A percentile compares a stretch with the other conserved stretches of the same genome.
Conservation (phyloP, 495 filamentous ascomycete genomes). For the Amorphotheca resinae region DNA sequence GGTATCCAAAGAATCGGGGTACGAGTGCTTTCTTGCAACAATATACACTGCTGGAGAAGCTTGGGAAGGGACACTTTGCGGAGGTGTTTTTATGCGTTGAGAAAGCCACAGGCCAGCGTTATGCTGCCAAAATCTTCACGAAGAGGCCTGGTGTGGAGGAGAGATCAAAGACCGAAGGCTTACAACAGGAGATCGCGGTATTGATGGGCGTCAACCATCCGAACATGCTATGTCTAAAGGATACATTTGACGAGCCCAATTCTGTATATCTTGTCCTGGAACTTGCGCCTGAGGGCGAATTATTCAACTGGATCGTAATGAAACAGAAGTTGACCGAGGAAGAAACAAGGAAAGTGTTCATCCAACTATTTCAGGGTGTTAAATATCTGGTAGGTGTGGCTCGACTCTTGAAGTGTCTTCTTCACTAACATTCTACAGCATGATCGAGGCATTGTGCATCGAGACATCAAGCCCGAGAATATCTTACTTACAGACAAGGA, state of each 20-base stretch:
- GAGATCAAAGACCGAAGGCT: constrained; percentile 63
- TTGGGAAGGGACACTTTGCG: constrained; percentile 95
- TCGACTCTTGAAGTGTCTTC: not conserved
- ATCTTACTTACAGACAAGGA: constrained; percentile 80
- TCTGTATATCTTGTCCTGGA: constrained; percentile 89
- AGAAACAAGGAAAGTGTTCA: constrained; percentile 76
- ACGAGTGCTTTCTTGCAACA: constrained; percentile 74
- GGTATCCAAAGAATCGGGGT: constrained; percentile 66
- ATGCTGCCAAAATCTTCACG: constrained; percentile 90
- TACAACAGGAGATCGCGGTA: constrained; percentile 93
- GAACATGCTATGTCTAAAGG: constrained; percentile 88
- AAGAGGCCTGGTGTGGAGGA: constrained; percentile 69
- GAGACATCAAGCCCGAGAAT: constrained; percentile 98
- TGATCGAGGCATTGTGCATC: constrained; percentile 93
- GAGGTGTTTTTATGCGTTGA: constrained; percentile 88
- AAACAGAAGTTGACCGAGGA: constrained; percentile 76
- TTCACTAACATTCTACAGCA: constrained; percentile 43
- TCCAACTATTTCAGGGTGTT: constrained; percentile 83
- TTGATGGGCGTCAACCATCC: constrained; percentile 93
- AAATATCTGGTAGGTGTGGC: constrained; percentile 70
- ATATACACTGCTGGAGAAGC: constrained; percentile 69
- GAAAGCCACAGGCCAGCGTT: constrained; percentile 66
- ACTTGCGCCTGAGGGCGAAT: constrained; percentile 79
- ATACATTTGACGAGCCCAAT: constrained; percentile 84
- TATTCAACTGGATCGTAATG: constrained; percentile 89